These are phyloP conservation scores for Sutorius australiensis DNA, from an alignment of 768 basidiomycete genomes.

Conservation along the genomic window DNA sequence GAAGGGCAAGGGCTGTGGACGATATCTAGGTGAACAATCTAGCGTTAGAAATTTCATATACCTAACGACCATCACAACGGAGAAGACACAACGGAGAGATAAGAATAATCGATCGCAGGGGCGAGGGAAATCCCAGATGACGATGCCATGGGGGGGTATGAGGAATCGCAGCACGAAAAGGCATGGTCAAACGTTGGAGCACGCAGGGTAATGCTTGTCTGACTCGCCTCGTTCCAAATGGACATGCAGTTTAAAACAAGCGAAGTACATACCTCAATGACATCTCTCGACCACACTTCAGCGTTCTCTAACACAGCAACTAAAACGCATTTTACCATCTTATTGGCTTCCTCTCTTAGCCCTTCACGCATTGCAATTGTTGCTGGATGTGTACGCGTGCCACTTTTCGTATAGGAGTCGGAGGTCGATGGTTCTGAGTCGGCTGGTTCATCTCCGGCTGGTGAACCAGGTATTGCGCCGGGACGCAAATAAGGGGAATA, in stretches of 20 bases:
- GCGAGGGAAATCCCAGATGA: constrained; percentile 42
- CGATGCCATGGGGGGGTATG: constrained; percentile 32
- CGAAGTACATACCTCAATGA: constrained; percentile 26
- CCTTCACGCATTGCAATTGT: constrained; percentile 66
- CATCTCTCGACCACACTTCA: constrained; percentile 65
- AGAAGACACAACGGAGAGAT: not conserved
- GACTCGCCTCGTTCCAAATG: not conserved
- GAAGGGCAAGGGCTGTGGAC: constrained; percentile 29
- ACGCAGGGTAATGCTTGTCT: constrained; percentile 45
- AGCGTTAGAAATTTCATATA: constrained; percentile 15
- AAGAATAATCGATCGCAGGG: not conserved
- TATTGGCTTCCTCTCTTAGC: constrained; percentile 58
- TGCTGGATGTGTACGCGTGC: constrained; percentile 55
- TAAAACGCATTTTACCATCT: constrained; percentile 68
- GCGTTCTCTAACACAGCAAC: constrained; percentile 13
- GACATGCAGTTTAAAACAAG: constrained; percentile 5
- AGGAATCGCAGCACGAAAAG: not conserved
- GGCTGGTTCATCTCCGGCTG: constrained; percentile 3
- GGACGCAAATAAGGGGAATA: constrained; percentile 79
- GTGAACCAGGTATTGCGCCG: constrained; percentile 14
- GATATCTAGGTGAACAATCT: constrained; percentile 17
- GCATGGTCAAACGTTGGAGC: constrained; percentile 36
- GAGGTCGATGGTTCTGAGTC: constrained; percentile 2
- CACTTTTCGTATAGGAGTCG: constrained; percentile 42
- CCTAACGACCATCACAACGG: not conserved